Conservation (phyloP, 805 yeast genomes). For the Saturnispora dispora region DNA sequence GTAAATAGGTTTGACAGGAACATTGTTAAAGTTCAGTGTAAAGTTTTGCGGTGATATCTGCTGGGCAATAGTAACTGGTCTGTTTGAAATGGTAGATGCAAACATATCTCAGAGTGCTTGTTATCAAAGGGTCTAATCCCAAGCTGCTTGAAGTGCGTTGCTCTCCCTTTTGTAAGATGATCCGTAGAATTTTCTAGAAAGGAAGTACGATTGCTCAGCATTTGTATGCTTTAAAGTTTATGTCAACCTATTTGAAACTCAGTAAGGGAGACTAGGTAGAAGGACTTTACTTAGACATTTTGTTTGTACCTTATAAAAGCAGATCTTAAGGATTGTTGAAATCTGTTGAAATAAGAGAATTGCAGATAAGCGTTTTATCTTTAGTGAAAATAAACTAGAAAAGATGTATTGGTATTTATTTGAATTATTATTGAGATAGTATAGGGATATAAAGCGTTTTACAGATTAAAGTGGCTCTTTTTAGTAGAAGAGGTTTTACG, state of each 20-base stretch:
- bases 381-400: no score
- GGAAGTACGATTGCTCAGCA: background rate
- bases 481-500: slow-evolving; percentile 27
- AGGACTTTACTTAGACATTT: no score
- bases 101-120: slow-evolving; percentile 17
- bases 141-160: background rate
- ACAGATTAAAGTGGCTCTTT: slow-evolving; percentile 11
- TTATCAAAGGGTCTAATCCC: background rate
- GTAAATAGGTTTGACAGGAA: slow-evolving; percentile 45
- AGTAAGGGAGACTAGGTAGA: background rate
- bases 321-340: no score
- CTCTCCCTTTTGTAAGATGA: background rate
- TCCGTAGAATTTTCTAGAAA: slow-evolving; percentile 2
- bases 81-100: slow-evolving; percentile 27
- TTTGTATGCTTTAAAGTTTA: background rate
- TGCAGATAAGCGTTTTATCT: no score
- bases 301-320: no score
- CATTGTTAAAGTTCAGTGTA: slow-evolving; percentile 53
- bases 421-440: background rate
- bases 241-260: no score
- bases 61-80: slow-evolving; percentile 38
- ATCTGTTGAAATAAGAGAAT: no score
- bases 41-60: slow-evolving; percentile 66
- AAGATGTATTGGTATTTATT: background rate
- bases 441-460: background rate